Conservation (phyloP, 164 flowering plant species). For the Piper betle region DNA sequence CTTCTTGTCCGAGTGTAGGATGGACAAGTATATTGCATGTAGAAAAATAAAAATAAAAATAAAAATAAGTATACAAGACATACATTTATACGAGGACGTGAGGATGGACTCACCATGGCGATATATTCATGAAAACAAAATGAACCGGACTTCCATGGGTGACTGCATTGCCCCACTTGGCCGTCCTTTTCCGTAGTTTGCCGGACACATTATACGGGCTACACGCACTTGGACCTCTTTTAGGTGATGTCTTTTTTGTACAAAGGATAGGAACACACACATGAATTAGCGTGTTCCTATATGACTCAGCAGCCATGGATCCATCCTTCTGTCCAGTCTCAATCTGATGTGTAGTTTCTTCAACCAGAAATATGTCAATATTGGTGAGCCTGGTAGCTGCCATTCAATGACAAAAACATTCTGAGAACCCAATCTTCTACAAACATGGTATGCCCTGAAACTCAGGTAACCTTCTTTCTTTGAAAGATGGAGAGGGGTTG, state of each 20-base stretch:
- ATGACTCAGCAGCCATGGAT: too few species aligned
- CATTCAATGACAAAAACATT: background rate
- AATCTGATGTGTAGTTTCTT: too few species aligned
- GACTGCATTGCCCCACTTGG: background rate
- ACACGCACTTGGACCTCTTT: background rate
- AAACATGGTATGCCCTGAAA: background rate
- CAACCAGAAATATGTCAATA: too few species aligned
- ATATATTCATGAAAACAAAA: background rate
- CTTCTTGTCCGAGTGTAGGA: too few species aligned
- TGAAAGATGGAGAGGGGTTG: background rate
- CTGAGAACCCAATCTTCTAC: background rate
- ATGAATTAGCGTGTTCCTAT: background rate
- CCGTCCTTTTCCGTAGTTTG: background rate
- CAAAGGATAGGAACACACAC: background rate
- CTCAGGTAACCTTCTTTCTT: background rate
- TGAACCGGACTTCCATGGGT: background rate
- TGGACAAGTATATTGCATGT: too few species aligned
- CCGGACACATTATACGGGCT: background rate
- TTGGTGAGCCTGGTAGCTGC: background rate
- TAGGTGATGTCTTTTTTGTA: background rate
- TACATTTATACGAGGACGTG: background rate
- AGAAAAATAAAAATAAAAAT: too few species aligned
- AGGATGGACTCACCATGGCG: background rate
- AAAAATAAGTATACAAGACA: too few species aligned
- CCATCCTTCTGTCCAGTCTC: background rate